These are phyloP conservation scores for Aspergillus diversus DNA, from an alignment of 495 filamentous ascomycete genomes.

Conservation along the genomic window DNA sequence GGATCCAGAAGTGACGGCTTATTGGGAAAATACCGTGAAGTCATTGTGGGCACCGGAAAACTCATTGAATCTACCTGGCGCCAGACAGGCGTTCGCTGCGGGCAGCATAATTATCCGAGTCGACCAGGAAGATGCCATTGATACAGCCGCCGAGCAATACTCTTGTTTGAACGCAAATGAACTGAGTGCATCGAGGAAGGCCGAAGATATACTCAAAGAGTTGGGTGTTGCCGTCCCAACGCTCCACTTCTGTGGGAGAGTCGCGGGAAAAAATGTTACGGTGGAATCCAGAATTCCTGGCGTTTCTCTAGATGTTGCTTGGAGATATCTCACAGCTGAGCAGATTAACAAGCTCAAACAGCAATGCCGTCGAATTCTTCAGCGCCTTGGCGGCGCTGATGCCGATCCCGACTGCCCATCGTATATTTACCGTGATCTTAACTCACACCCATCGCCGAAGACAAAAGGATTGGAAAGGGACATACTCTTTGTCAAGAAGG, in stretches of 20 bases:
- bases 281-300: conserved; percentile 49
- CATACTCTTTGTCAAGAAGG: conserved; percentile 38
- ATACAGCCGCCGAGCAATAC: conserved; percentile 34
- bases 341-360: conserved; percentile 41
- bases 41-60: conserved; percentile 38
- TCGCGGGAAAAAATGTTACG: conserved; percentile 46
- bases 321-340: conserved; percentile 40
- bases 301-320: conserved; percentile 48
- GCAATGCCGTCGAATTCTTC: conserved; percentile 42
- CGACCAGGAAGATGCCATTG: conserved; percentile 35
- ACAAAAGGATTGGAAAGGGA: conserved; percentile 32
- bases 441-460: conserved; percentile 35
- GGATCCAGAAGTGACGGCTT: conserved; percentile 34
- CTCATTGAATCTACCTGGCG: conserved; percentile 38
- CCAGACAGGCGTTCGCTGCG: conserved; percentile 42
- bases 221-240: conserved; percentile 43
- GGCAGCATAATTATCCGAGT: conserved; percentile 46
- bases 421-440: conserved; percentile 44
- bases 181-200: conserved; percentile 42
- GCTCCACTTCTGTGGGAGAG: conserved; percentile 43
- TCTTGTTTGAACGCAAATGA: conserved; percentile 65
- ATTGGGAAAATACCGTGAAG: conserved; percentile 42
- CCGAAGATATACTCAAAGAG: conserved; percentile 38
- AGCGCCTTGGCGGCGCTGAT: conserved; percentile 33
- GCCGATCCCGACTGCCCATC: conserved; percentile 34